These are phyloP conservation scores for Coemansia sp. DNA, from an alignment of 192 early-diverging fungal species.

Conservation along the genomic window DNA sequence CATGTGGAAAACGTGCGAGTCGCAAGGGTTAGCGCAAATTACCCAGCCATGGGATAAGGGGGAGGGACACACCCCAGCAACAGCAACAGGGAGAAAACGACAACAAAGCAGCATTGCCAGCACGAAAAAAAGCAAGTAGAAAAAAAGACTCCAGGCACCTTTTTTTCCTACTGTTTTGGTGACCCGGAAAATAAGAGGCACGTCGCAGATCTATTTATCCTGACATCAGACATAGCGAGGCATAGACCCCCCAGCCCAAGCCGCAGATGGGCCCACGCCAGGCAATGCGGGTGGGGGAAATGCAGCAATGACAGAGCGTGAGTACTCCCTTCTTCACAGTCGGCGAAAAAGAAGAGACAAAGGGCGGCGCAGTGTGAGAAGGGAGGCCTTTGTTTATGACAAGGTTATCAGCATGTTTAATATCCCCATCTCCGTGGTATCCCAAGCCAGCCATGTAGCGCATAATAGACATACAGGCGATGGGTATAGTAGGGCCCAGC, in stretches of 20 bases:
- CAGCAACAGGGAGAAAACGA: slow-evolving; percentile 2
- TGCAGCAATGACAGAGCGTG: neutral
- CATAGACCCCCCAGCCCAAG: neutral
- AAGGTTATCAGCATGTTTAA: neutral
- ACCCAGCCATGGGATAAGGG: neutral
- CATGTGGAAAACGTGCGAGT: slow-evolving; percentile 2
- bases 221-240: neutral
- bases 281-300: neutral
- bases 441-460: neutral
- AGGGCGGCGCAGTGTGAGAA: neutral
- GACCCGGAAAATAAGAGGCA: neutral
- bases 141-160: neutral
- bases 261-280: neutral
- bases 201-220: neutral
- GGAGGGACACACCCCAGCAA: neutral
- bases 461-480: neutral
- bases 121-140: neutral
- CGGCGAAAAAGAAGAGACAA: slow-evolving; percentile 18
- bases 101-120: neutral
- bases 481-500: neutral
- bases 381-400: slow-evolving; percentile 10
- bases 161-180: neutral
- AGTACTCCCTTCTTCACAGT: neutral
- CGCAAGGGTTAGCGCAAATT: slow-evolving; percentile 3
- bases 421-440: neutral